A percentile compares a stretch with the other conserved stretches of the same genome.
phyloP scores from a whole-genome alignment of 257 asterid genomes.

The Scutellaria barbata region DNA sequence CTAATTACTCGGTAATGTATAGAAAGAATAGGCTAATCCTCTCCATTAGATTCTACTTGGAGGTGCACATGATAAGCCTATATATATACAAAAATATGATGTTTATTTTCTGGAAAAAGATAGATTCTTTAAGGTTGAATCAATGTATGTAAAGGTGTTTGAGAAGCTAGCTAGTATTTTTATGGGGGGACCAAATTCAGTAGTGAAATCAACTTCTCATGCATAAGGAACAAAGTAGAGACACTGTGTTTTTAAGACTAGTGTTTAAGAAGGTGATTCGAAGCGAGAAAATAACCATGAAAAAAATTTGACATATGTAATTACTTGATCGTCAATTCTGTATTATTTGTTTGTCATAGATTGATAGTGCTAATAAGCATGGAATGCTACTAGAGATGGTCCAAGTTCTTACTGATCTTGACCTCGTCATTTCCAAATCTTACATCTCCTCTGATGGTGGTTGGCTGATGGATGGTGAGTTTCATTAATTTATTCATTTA shows the following conservation, averaged over 20 bases:
- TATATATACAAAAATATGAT: too few species aligned
- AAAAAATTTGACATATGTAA: slow-evolving; percentile 29
- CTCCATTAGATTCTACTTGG: too few species aligned
- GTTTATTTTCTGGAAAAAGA: too few species aligned
- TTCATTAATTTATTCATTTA: background rate
- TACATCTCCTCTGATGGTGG: slow-evolving; percentile 94
- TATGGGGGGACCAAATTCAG: background rate
- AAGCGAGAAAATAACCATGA: slow-evolving; percentile 38
- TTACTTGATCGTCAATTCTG: background rate
- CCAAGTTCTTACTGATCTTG: slow-evolving; percentile 89
- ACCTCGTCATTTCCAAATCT: slow-evolving; percentile 81
- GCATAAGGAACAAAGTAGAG: background rate
- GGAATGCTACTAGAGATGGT: slow-evolving; percentile 91
- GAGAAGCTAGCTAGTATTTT: too few species aligned
- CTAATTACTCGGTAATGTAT: too few species aligned
- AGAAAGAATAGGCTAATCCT: too few species aligned
- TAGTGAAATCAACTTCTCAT: background rate
- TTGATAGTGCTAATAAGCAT: slow-evolving; percentile 87
- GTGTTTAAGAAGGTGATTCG: background rate
- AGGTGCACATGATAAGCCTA: too few species aligned
- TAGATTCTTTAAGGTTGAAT: too few species aligned
- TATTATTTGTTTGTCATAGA: slow-evolving; percentile 45
- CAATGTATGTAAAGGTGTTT: too few species aligned
- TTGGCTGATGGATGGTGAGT: slow-evolving; percentile 97
- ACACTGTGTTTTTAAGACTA: background rate